Evolutionary conservation across 305 asterid species (phyloP).

Genomic region (Rubia peregrina): DNA sequence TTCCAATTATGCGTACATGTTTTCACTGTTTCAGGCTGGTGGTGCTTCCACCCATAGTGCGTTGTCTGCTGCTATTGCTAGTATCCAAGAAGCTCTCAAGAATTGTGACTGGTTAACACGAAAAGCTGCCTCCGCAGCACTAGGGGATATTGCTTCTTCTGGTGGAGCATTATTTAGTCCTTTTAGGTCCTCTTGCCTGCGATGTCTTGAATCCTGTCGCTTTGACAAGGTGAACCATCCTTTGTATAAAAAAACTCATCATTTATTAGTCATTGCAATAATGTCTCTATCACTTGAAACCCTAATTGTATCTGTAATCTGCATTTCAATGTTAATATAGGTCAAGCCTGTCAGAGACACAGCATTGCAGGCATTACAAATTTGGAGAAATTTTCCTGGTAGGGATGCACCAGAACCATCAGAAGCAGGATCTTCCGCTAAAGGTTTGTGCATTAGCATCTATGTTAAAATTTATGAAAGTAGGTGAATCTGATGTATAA

Average conservation of each 20-base stretch:
- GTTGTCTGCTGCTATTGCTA: slow-evolving; percentile 60
- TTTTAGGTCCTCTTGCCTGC: slow-evolving; percentile 59
- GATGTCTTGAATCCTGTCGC: slow-evolving; percentile 83
- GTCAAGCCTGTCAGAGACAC: slow-evolving; percentile 92
- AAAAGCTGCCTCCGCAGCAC: slow-evolving; percentile 77
- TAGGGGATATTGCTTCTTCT: slow-evolving; percentile 80
- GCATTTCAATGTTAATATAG: slow-evolving; percentile 30
- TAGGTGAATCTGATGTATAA: neutral
- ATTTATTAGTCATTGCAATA: slow-evolving; percentile 16
- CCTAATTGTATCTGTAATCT: slow-evolving; percentile 19
- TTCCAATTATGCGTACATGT: neutral
- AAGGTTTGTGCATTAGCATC: slow-evolving; percentile 37
- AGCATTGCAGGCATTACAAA: slow-evolving; percentile 83
- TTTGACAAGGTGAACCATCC: slow-evolving; percentile 69
- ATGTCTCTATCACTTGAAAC: slow-evolving; percentile 18
- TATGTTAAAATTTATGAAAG: neutral
- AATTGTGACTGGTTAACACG: slow-evolving; percentile 88
- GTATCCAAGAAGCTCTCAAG: slow-evolving; percentile 85
- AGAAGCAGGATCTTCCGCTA: slow-evolving; percentile 81
- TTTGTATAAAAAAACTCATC: neutral
- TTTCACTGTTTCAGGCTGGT: slow-evolving; percentile 61
- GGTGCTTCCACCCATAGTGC: slow-evolving; percentile 60
- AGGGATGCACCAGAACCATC: slow-evolving; percentile 75
- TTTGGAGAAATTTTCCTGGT: slow-evolving; percentile 78
- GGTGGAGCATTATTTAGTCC: slow-evolving; percentile 61